phyloP scores from a whole-genome alignment of 306 rosid species.

The Quercus wislizeni region DNA sequence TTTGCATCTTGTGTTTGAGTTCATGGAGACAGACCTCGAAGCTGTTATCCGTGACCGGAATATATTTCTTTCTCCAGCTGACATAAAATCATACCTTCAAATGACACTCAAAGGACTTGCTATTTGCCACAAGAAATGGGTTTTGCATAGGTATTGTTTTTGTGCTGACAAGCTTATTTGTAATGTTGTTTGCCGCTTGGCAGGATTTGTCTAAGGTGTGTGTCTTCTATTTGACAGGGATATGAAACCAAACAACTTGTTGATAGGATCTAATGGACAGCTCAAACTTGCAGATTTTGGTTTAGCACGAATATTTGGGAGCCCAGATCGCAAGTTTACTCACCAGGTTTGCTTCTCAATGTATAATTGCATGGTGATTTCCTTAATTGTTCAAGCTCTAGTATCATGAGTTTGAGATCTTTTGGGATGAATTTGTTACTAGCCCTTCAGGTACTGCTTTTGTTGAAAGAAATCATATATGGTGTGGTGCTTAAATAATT shows the following conservation, averaged over 20 bases:
- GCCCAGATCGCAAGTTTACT: constrained; percentile 93
- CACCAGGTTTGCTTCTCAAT: constrained; percentile 70
- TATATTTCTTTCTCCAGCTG: constrained; percentile 89
- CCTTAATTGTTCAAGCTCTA: background rate
- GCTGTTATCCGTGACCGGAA: constrained; percentile 91
- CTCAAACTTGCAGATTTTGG: constrained; percentile 99
- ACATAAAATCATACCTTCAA: constrained; percentile 81
- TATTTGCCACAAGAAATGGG: constrained; percentile 91
- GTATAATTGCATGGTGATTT: constrained; percentile 8
- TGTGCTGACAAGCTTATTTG: background rate
- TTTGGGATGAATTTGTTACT: background rate
- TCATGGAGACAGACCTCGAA: constrained; percentile 99
- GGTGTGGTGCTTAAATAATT: background rate
- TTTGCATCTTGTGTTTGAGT: constrained; percentile 94
- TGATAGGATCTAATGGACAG: constrained; percentile 92
- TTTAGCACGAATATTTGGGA: constrained; percentile 94
- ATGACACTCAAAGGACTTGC: constrained; percentile 96
- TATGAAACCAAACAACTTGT: constrained; percentile 95
- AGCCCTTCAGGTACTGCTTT: background rate
- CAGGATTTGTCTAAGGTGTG: constrained; percentile 23
- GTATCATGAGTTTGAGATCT: constrained; percentile 10
- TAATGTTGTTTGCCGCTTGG: constrained; percentile 4
- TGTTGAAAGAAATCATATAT: constrained; percentile 2
- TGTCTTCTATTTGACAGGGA: constrained; percentile 62
- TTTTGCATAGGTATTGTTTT: constrained; percentile 73